Base-by-base conservation (phyloP, 164 flowering plant genomes). In the Vitis rupestris region DNA sequence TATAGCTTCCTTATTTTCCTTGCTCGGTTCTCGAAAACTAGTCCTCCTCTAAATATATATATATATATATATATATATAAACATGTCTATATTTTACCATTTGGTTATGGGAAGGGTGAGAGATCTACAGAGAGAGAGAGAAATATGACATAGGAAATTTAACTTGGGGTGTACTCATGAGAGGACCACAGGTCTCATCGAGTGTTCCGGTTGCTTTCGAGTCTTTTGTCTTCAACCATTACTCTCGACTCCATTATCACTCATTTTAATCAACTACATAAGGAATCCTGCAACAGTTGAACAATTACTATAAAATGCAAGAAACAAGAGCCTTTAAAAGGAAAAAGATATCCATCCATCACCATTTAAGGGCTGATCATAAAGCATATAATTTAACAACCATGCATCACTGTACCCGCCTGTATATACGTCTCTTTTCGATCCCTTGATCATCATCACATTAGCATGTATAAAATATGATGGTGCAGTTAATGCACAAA, bases 121-220 rank as follows among this genome's bases (percentile, higher is more conserved):
- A 60, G 70, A 70, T 29, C 15, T 8, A 10, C 10, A 49, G 57
- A 57, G 47, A 29, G 64, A 66, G 72, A 66, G 49, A 71, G 48
- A 71, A 17, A 27, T 37, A 62, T 69, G 70, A 0, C 68, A 70
- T 62, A 62, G 75, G 72, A 77, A 72, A 44, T 72, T 73, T 71
- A 67, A 64, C 84, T 76, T 79, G 64, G 70, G 74, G 69, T 67
- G 37, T 61, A 78, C 84, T 82, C 82, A 78, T 74, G 31, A 19
- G 50, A 65, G 78, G 77, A 68, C 74, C 80, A 67, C 74, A 58
- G 50, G 66, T 66, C 62, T 72, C 74, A 74, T 72, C 72, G 80
- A 78, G 77, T 74, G 71, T 56, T 78, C 72, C 67, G 78, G 75
- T 76, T 65, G 78, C 76, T 75, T 75, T 69, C 67, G 72, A 49